Evolutionary conservation across 225 moss, liverwort and hornwort genomes (phyloP), one percentile per base, ranked within the genome.

Genomic region (Physcomitrellopsis africana): DNA sequence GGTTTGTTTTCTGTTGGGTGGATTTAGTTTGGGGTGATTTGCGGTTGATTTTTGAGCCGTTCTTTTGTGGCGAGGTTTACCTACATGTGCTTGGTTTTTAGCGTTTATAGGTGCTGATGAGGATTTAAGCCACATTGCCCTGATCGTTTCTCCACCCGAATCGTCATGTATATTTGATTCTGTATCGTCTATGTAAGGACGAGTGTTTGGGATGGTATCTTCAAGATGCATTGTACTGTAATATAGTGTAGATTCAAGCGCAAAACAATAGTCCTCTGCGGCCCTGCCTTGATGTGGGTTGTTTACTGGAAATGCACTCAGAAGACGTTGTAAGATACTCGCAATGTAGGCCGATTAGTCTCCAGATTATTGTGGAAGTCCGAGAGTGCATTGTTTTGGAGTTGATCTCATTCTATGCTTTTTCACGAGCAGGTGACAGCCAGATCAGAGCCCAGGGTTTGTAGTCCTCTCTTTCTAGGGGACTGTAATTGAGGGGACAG

Each of bases 381-480:
- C 4, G 43, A 45, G 27, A 47, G 17, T 72, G 10, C 5, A 44
- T 43, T 1, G 44, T 23, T 59, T 24, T 10, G 16, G 74, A 48
- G 14, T 26, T 61, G 32, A 37, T 56, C 27, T 43, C 1, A 37
- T 37, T 37, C 5, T 5, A 37, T 4, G 32, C 7, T 2, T 37
- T 37, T 37, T 37, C 32, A 42, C 71, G 61, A 49, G 18, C 83
- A 80, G 83, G 60, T 53, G 37, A 37, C 9, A 54, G 47, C 8
- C 60, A 68, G 70, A 78, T 81, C 74, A 78, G 56, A 43, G 46
- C 7, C 27, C 48, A 60, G 55, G 54, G 32, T 37, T 37, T 37
- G 32, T 37, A 2, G 32, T 58, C n/a, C 20, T 68, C 67, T 47
- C 1, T 67, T 11, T 51, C 1, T 18, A 46, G 24, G 27, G 15